Conservation (phyloP, 129 eudicot genomes). For the Tanacetum coccineum region DNA sequence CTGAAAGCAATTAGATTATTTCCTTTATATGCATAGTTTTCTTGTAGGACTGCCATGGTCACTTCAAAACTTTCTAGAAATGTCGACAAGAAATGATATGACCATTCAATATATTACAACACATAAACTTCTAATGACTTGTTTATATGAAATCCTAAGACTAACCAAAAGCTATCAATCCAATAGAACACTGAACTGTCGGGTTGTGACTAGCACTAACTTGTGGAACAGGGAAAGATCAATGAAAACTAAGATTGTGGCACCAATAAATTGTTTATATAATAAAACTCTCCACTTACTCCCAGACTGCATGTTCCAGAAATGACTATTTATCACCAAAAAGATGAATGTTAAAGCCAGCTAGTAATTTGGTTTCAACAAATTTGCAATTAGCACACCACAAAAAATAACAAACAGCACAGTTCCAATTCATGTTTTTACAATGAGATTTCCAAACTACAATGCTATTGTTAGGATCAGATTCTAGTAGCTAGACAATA, state of each 20-base stretch:
- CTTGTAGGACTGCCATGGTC: not conserved
- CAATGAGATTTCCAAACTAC: no score
- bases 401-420: no score
- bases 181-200: not conserved
- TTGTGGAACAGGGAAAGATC: not conserved
- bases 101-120: not conserved
- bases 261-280: not conserved
- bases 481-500: no score
- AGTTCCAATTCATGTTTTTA: no score
- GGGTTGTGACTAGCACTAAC: not conserved
- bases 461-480: no score
- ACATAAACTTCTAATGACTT: slow-evolving; percentile 5
- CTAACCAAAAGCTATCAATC: not conserved
- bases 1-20: not conserved
- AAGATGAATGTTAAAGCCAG: no score
- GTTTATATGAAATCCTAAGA: slow-evolving; percentile 1
- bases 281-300: no score
- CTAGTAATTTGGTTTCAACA: no score
- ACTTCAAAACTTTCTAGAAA: not conserved
- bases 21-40: not conserved
- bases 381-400: no score
- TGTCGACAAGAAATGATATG: not conserved
- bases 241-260: not conserved
- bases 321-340: no score
- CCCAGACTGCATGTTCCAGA: no score